Evolutionary conservation across 176 grass and related monocot species (phyloP).

Genomic region (Lolium rigidum): DNA sequence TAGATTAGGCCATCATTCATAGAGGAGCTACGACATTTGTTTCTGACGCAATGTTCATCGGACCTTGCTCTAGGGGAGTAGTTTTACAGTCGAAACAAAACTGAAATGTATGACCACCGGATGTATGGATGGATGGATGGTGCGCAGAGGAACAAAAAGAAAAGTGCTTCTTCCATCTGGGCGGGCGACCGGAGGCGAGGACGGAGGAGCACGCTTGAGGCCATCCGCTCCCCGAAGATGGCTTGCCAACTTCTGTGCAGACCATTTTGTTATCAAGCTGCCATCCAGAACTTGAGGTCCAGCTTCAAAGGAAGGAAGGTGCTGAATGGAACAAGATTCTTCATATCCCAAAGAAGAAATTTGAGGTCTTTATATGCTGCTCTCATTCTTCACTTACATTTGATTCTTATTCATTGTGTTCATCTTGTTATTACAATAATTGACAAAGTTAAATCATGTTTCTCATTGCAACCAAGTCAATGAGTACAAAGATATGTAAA

Average conservation of each 20-base stretch:
- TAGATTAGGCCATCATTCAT: too few relatives aligned
- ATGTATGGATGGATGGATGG: too few relatives aligned
- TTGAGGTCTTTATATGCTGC: slow-evolving; percentile 22
- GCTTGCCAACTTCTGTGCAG: slow-evolving; percentile 44
- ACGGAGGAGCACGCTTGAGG: slow-evolving; percentile 13
- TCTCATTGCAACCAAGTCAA: not conserved
- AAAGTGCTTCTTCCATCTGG: too few relatives aligned
- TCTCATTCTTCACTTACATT: not conserved
- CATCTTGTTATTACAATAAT: not conserved
- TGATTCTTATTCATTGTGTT: slow-evolving; percentile 12
- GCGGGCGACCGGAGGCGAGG: slow-evolving; percentile 30
- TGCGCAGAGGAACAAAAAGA: too few relatives aligned
- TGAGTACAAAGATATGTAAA: not conserved
- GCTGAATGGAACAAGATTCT: slow-evolving; percentile 51
- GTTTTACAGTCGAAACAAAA: too few relatives aligned
- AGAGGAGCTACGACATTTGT: too few relatives aligned
- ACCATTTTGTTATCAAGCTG: slow-evolving; percentile 25
- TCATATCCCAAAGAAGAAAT: slow-evolving; percentile 47
- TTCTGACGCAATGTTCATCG: too few relatives aligned
- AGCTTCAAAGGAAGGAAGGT: slow-evolving; percentile 43
- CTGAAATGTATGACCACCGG: too few relatives aligned
- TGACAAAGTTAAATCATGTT: not conserved
- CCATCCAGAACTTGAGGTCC: slow-evolving; percentile 48
- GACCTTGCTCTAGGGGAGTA: too few relatives aligned
- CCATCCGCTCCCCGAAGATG: slow-evolving; percentile 45